These are phyloP conservation scores for Dipteronia dyeriana DNA, from an alignment of 345 rosid species.

Conservation along the genomic window DNA sequence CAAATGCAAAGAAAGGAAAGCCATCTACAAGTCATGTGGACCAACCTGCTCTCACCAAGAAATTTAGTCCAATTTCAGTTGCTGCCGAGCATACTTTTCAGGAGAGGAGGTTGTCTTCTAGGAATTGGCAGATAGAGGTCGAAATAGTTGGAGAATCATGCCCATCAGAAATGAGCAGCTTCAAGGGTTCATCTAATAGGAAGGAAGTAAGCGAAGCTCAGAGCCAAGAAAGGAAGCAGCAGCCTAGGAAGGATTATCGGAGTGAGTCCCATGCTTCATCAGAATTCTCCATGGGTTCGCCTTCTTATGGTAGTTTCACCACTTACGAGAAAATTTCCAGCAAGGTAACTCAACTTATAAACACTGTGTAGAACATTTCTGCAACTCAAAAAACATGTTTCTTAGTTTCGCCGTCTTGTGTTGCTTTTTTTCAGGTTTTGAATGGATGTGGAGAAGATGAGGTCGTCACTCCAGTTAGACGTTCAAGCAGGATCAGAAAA, in stretches of 20 bases:
- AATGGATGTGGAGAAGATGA: slow-evolving; percentile 62
- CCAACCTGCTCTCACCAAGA: slow-evolving; percentile 25
- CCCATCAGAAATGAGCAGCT: slow-evolving; percentile 66
- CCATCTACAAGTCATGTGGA: slow-evolving; percentile 13
- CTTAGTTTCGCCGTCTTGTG: background rate
- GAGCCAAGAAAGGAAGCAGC: slow-evolving; percentile 43
- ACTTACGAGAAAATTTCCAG: slow-evolving; percentile 64
- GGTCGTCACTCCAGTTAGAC: slow-evolving; percentile 74
- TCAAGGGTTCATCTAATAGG: slow-evolving; percentile 36
- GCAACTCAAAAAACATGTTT: background rate
- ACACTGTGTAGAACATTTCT: background rate
- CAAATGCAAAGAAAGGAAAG: slow-evolving; percentile 35
- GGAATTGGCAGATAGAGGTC: slow-evolving; percentile 39
- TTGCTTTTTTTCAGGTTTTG: slow-evolving; percentile 21
- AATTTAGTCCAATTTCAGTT: slow-evolving; percentile 32
- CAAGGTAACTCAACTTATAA: slow-evolving; percentile 42
- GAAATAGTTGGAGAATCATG: slow-evolving; percentile 45
- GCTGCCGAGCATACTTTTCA: slow-evolving; percentile 18
- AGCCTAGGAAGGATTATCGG: slow-evolving; percentile 36
- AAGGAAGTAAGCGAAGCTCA: slow-evolving; percentile 41
- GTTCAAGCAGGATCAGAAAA: slow-evolving; percentile 74
- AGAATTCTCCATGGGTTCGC: slow-evolving; percentile 53
- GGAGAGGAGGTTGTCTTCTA: slow-evolving; percentile 32
- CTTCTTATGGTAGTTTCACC: slow-evolving; percentile 82
- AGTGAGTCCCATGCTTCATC: slow-evolving; percentile 74